Evolutionary conservation across 2,329 filamentous ascomycete species (phyloP), one percentile per base, ranked within the genome.

Genomic region (Ascomycota sp.): DNA sequence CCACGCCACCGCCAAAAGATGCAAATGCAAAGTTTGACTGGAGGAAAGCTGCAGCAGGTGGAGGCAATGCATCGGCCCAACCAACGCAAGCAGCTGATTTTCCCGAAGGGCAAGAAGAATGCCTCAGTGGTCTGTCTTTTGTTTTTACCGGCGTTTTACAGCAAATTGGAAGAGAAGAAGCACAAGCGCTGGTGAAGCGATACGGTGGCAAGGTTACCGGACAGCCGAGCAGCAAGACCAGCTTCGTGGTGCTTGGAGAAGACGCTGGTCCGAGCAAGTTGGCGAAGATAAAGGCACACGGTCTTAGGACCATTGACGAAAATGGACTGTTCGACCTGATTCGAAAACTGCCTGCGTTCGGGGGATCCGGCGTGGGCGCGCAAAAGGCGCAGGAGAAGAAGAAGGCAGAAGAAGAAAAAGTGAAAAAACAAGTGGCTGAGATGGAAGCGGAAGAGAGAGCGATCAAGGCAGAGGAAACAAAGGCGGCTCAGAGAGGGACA

Each of bases 251-350:
- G 11, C 66, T 98, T 3, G 89, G 89, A 30, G 68, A 67, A 24
- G 89, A 95, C 51, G 89, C 91, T 21, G 89, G 89, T 0, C 89
- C 89, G 1, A 91, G 77, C 54, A 98, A 98, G 51, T 62, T 98
- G 29, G 64, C 75, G 42, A 93, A 84, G 43, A 95, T 98, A 43
- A 64, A 68, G 36, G 67, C 81, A 13, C 60, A 78, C 44, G 71
- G 71, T 0, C 71, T 95, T 50, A 93, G 83, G 53, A 91, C 84
- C 0, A 93, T 98, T 47, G 76, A 93, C 44, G 91, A 98, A 50
- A 71, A 91, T 43, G 91, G 89, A 1, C 58, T 98, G 3, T 92
- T 92, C 43, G 76, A 79, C 38, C 65, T 98, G 31, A 91, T 98
- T 43, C 66, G 72, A 38, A 61, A 60, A 25, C 63, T 95, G 34